These are phyloP conservation scores for Lachnellula hyalina DNA, from an alignment of 2,329 filamentous ascomycete genomes.

Conservation along the genomic window DNA sequence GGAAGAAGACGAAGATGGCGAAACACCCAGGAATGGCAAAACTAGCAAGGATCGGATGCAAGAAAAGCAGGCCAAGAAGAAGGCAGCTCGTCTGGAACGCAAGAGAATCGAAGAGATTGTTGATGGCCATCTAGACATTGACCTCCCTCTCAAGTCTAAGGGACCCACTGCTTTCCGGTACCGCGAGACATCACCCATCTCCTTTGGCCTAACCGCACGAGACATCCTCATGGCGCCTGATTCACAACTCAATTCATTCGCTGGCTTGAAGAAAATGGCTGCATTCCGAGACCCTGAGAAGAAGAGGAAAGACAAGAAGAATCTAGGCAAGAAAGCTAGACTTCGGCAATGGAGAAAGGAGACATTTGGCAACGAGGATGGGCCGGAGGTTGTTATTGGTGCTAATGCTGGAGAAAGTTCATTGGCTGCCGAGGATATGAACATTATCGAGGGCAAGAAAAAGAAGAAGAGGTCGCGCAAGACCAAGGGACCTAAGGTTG, in stretches of 20 bases:
- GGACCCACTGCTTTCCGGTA: conserved; percentile 68
- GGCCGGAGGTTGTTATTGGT: conserved; percentile 30
- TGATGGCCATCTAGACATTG: conserved; percentile 72
- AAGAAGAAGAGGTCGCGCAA: conserved; percentile 49
- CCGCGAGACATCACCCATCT: conserved; percentile 84
- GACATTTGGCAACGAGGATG: conserved; percentile 50
- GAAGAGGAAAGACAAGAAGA: conserved; percentile 84
- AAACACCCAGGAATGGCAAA: conserved; percentile 48
- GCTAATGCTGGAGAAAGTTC: conserved; percentile 18
- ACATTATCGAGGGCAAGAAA: conserved; percentile 38
- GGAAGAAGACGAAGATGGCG: conserved; percentile 27
- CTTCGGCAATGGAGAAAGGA: conserved; percentile 77
- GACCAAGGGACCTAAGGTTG: conserved; percentile 19
- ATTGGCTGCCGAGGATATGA: conserved; percentile 21
- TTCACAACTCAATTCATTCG: conserved; percentile 79
- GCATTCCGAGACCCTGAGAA: conserved; percentile 82
- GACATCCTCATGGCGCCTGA: conserved; percentile 92
- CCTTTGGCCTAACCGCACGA: conserved; percentile 81
- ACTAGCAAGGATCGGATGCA: conserved; percentile 56
- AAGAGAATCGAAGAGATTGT: conserved; percentile 81
- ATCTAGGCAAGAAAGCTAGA: conserved; percentile 85
- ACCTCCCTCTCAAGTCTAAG: conserved; percentile 55
- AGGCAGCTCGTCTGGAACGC: conserved; percentile 73
- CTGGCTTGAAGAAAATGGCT: conserved; percentile 90
- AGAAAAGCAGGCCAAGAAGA: conserved; percentile 55